phyloP scores from a whole-genome alignment of 1,139 yeast species.

The Pichia inconspicua region DNA sequence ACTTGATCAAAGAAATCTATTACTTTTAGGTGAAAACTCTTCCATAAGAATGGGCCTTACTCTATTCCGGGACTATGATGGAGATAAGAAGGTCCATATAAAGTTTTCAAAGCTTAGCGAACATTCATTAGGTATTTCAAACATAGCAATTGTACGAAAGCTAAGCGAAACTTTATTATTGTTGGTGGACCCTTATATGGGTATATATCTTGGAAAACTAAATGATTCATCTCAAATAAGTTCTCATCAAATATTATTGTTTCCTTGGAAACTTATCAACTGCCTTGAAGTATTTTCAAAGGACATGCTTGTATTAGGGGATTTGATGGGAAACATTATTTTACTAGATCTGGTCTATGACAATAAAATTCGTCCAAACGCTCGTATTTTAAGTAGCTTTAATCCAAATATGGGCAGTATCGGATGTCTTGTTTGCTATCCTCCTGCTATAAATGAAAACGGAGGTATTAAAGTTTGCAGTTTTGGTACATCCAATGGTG shows the following conservation, averaged over 20 bases:
- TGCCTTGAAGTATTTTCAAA: conserved; percentile 7
- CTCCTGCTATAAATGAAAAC: not conserved
- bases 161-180: not conserved
- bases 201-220: conserved; percentile 3
- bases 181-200: conserved; percentile 7
- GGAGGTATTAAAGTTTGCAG: not conserved
- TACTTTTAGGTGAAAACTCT: conserved; percentile 1
- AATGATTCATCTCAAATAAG: not conserved
- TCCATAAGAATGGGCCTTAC: not conserved
- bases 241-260: not conserved
- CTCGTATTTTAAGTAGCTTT: conserved; percentile 1
- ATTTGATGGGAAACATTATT: conserved; percentile 7
- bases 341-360: conserved; percentile 4
- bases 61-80: conserved; percentile 2
- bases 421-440: conserved; percentile 1
- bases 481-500: conserved; percentile 8
- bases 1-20: not conserved
- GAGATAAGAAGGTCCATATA: not conserved
- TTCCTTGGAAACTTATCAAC: conserved; percentile 7
- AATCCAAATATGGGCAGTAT: conserved; percentile 3
- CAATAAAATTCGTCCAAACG: not conserved
- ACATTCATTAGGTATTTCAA: not conserved
- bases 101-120: conserved; percentile 3
- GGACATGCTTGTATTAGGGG: conserved; percentile 8
- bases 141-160: not conserved